Percentiles rank a stretch among this genome's conserved stretches.
Evolutionary conservation across 2,329 filamentous ascomycete species (phyloP).

Genomic region (Sporothrix sp.): DNA sequence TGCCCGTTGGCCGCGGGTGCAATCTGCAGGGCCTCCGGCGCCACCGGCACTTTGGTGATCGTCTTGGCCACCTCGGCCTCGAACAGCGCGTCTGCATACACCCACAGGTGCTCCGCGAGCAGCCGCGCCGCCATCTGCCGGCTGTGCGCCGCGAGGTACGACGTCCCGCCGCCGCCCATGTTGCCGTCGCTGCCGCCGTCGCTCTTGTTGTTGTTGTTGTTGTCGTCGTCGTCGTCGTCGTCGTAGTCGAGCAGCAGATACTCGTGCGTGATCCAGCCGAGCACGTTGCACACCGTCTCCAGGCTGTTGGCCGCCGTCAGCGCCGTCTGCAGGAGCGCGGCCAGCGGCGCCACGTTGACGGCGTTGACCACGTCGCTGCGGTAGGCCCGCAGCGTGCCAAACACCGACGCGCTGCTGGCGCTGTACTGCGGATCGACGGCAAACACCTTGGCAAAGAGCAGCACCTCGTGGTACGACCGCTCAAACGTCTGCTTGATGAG

Average conservation of each 20-base stretch:
- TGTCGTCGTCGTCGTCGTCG: slow-evolving; percentile 33
- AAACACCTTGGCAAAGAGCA: slow-evolving; percentile 46
- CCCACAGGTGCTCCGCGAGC: slow-evolving; percentile 48
- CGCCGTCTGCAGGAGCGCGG: slow-evolving; percentile 38
- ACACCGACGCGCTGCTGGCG: slow-evolving; percentile 39
- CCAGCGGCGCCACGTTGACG: slow-evolving; percentile 44
- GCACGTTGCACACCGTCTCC: slow-evolving; percentile 42
- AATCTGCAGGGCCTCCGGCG: slow-evolving; percentile 42
- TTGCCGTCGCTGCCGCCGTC: slow-evolving; percentile 25
- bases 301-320: slow-evolving; percentile 40
- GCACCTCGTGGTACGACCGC: slow-evolving; percentile 44
- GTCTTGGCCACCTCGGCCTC: slow-evolving; percentile 46
- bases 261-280: slow-evolving; percentile 49
- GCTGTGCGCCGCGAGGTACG: slow-evolving; percentile 42
- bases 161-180: slow-evolving; percentile 16
- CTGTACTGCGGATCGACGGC: slow-evolving; percentile 45
- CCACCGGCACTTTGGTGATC: slow-evolving; percentile 39
- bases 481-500: slow-evolving; percentile 53
- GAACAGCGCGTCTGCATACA: slow-evolving; percentile 44
- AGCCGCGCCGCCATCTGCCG: slow-evolving; percentile 47
- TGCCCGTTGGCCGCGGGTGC: slow-evolving; percentile 36
- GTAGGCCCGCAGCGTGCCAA: slow-evolving; percentile 38
- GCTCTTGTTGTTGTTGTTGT: slow-evolving; percentile 24
- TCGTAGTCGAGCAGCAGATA: slow-evolving; percentile 47
- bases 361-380: slow-evolving; percentile 44